These are phyloP conservation scores for Chaetothyriales sp. DNA, from an alignment of 2,329 filamentous ascomycete species.

Conservation along the genomic window DNA sequence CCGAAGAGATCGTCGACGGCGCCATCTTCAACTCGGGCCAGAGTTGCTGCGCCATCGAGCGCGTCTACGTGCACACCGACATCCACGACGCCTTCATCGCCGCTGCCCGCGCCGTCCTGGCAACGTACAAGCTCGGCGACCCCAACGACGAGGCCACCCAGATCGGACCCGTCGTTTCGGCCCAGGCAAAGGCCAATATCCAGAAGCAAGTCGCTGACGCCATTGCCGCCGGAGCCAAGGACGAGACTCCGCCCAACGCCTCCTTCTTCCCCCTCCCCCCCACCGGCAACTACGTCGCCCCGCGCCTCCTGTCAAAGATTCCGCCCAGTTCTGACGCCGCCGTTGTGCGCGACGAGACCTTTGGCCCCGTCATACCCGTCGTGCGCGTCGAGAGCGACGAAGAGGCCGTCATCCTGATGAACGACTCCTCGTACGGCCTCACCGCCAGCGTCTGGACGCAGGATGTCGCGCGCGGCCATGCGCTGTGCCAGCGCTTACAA, in stretches of 20 bases:
- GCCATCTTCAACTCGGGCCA: slow-evolving; percentile 98
- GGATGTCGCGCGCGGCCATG: slow-evolving; percentile 59
- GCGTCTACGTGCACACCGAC: slow-evolving; percentile 76
- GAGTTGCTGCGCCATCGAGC: slow-evolving; percentile 86
- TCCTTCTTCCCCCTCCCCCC: slow-evolving; percentile 55
- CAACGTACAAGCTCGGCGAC: slow-evolving; percentile 75
- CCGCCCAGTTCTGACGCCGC: slow-evolving; percentile 57
- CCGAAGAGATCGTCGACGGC: slow-evolving; percentile 87
- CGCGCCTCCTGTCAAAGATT: slow-evolving; percentile 66
- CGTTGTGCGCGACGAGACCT: slow-evolving; percentile 89
- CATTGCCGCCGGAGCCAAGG: slow-evolving; percentile 65
- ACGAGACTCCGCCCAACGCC: slow-evolving; percentile 69
- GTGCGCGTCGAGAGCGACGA: slow-evolving; percentile 71
- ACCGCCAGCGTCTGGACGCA: slow-evolving; percentile 98
- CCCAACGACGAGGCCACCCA: slow-evolving; percentile 67
- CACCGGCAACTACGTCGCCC: slow-evolving; percentile 70
- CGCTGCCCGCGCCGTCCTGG: slow-evolving; percentile 65
- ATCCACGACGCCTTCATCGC: slow-evolving; percentile 73
- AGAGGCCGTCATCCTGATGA: slow-evolving; percentile 77
- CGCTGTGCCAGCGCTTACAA: slow-evolving; percentile 67
- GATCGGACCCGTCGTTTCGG: slow-evolving; percentile 78
- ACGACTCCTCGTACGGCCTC: slow-evolving; percentile 84
- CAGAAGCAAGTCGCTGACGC: slow-evolving; percentile 71
- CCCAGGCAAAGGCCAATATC: slow-evolving; percentile 61
- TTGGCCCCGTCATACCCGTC: slow-evolving; percentile 81